Evolutionary conservation across 1,139 yeast species (phyloP).

Genomic region (Taiozyma sp.): DNA sequence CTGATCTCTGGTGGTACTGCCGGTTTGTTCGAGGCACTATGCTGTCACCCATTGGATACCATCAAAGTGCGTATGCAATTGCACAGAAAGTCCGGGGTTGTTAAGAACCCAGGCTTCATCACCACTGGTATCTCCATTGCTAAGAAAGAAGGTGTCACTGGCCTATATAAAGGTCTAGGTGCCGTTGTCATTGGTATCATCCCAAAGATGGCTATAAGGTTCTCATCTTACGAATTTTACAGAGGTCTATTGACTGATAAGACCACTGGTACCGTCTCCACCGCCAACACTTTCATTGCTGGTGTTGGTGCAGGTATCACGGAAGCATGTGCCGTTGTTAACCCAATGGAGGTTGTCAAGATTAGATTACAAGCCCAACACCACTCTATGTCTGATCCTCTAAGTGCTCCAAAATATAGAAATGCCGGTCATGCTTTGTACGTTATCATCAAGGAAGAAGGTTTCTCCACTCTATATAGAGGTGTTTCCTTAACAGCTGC

Average conservation of each 20-base stretch:
- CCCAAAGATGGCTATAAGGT: constrained; percentile 97
- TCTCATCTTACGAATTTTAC: constrained; percentile 89
- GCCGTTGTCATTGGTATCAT: constrained; percentile 97
- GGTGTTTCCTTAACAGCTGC: constrained; percentile 97
- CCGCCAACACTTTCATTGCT: constrained; percentile 73
- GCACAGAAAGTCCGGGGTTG: constrained; percentile 53
- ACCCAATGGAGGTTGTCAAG: constrained; percentile 96
- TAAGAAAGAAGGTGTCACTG: constrained; percentile 75
- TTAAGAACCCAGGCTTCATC: constrained; percentile 80
- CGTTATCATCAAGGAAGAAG: constrained; percentile 86
- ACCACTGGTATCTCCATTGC: constrained; percentile 78
- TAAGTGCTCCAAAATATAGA: constrained; percentile 67
- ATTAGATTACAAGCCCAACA: constrained; percentile 96
- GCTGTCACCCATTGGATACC: constrained; percentile 95
- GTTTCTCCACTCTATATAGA: constrained; percentile 81
- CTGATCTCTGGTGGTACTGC: constrained; percentile 96
- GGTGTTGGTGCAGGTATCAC: constrained; percentile 98
- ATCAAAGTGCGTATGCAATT: constrained; percentile 97
- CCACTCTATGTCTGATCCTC: constrained; percentile 81
- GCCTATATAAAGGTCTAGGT: constrained; percentile 92
- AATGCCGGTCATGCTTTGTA: constrained; percentile 92
- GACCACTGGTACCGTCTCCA: constrained; percentile 60
- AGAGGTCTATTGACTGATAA: constrained; percentile 58
- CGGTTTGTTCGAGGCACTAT: constrained; percentile 91
- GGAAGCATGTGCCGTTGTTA: constrained; percentile 91